phyloP scores from a whole-genome alignment of 2,329 filamentous ascomycete genomes.

The Talaromyces amestolkiae region DNA sequence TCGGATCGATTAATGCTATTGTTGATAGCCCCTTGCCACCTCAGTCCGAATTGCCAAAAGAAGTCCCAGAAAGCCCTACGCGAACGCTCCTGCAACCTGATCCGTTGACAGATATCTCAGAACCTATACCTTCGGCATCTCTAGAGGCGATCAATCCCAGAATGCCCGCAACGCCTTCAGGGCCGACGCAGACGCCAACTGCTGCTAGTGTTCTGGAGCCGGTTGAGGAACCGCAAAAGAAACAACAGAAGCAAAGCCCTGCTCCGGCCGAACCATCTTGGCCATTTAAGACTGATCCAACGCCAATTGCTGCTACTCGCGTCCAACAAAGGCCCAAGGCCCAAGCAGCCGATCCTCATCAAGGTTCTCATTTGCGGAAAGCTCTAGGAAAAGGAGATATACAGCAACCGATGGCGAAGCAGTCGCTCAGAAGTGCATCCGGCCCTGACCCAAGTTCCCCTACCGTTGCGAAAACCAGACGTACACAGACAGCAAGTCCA shows the following conservation, averaged over 20 bases:
- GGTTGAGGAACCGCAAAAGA: not conserved
- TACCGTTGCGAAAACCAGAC: conserved; percentile 17
- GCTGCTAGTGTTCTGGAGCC: not conserved
- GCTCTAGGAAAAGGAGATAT: conserved; percentile 13
- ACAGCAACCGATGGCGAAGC: not conserved
- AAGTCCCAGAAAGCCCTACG: conserved; percentile 23
- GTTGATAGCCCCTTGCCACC: conserved; percentile 35
- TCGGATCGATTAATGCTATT: conserved; percentile 52
- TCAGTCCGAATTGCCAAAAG: conserved; percentile 10
- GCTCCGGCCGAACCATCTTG: conserved; percentile 11
- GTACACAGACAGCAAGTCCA: conserved; percentile 27
- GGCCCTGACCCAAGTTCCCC: not conserved
- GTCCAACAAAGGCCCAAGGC: conserved; percentile 23
- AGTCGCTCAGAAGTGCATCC: conserved; percentile 6
- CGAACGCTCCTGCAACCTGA: conserved; percentile 1
- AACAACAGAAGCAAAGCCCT: not conserved
- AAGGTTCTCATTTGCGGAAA: conserved; percentile 19
- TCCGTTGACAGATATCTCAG: not conserved
- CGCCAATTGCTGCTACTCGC: conserved; percentile 12
- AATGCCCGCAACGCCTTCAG: conserved; percentile 8
- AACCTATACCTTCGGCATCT: conserved; percentile 9
- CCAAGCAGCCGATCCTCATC: conserved; percentile 24
- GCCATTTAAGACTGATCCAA: conserved; percentile 15
- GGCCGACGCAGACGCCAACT: not conserved
- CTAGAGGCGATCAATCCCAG: conserved; percentile 5